These are phyloP conservation scores for Oryza nivara DNA, from an alignment of 176 grass and related monocot genomes.

Conservation along the genomic window DNA sequence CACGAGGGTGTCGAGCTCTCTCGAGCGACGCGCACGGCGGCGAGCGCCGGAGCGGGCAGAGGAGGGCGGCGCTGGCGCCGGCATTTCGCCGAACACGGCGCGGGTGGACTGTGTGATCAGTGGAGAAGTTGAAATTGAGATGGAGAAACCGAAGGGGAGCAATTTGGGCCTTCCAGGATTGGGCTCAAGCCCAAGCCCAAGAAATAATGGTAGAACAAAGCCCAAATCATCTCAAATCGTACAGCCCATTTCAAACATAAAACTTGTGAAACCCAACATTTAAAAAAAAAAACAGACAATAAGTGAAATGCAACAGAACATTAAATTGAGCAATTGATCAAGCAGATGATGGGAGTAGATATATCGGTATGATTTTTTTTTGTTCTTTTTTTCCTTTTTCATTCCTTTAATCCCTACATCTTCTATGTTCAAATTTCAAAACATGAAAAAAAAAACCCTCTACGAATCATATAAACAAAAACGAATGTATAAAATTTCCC, in stretches of 20 bases:
- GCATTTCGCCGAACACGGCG: slow-evolving; percentile 16
- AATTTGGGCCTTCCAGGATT: background rate
- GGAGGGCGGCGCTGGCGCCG: background rate
- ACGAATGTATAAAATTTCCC: slow-evolving; percentile 29
- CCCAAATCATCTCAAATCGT: too few species aligned
- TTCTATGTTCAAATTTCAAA: slow-evolving; percentile 25
- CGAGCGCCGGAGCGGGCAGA: background rate
- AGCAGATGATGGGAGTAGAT: background rate
- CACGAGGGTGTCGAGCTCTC: background rate
- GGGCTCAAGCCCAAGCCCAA: background rate
- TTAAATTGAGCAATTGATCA: background rate
- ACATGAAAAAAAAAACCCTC: slow-evolving; percentile 20
- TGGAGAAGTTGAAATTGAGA: background rate
- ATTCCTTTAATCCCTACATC: background rate
- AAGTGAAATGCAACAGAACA: background rate
- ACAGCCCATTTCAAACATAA: too few species aligned
- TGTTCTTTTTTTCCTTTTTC: background rate
- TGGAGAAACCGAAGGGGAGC: too few species aligned
- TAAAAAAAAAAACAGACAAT: too few species aligned
- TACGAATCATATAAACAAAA: slow-evolving; percentile 18
- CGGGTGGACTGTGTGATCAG: too few species aligned
- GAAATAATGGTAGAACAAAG: background rate
- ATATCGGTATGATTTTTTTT: background rate
- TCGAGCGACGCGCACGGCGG: background rate
- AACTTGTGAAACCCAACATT: too few species aligned